Conservation (phyloP, 768 basidiomycete species). For the Clitopilus hobsonii region DNA sequence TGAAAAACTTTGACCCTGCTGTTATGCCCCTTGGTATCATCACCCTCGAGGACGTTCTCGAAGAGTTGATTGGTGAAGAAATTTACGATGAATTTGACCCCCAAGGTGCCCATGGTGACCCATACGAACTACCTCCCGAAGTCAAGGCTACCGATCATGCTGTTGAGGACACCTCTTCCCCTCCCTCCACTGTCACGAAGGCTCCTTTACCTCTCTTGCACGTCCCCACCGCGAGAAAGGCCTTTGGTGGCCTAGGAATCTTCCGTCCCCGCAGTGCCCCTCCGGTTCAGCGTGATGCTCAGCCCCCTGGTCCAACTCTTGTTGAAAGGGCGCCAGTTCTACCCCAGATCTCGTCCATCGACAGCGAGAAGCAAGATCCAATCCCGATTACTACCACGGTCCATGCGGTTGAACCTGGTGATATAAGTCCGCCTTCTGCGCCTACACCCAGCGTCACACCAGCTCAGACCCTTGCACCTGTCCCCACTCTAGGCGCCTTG, state of each 20-base stretch:
- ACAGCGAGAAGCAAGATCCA: background rate
- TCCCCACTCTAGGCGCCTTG: background rate
- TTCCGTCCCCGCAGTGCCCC: slow-evolving; percentile 56
- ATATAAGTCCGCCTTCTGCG: background rate
- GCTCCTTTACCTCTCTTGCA: slow-evolving; percentile 21
- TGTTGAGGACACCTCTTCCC: slow-evolving; percentile 4
- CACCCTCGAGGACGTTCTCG: slow-evolving; percentile 88
- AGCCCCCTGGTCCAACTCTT: background rate
- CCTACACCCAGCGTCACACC: background rate
- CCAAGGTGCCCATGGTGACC: slow-evolving; percentile 62
- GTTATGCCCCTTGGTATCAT: slow-evolving; percentile 88
- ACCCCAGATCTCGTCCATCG: background rate
- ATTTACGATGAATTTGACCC: slow-evolving; percentile 90
- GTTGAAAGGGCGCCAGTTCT: background rate
- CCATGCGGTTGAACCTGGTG: background rate
- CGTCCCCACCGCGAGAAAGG: slow-evolving; percentile 39
- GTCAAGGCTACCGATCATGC: slow-evolving; percentile 14
- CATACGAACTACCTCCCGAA: slow-evolving; percentile 26
- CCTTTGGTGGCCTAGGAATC: slow-evolving; percentile 42
- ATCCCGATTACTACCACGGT: background rate
- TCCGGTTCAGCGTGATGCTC: slow-evolving; percentile 19
- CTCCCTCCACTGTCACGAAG: background rate
- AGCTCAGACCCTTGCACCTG: background rate
- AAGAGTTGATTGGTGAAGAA: slow-evolving; percentile 92
- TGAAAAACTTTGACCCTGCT: slow-evolving; percentile 77